Evolutionary conservation across 2,329 filamentous ascomycete genomes (phyloP).

Genomic region (Pleurostoma richardsiae): DNA sequence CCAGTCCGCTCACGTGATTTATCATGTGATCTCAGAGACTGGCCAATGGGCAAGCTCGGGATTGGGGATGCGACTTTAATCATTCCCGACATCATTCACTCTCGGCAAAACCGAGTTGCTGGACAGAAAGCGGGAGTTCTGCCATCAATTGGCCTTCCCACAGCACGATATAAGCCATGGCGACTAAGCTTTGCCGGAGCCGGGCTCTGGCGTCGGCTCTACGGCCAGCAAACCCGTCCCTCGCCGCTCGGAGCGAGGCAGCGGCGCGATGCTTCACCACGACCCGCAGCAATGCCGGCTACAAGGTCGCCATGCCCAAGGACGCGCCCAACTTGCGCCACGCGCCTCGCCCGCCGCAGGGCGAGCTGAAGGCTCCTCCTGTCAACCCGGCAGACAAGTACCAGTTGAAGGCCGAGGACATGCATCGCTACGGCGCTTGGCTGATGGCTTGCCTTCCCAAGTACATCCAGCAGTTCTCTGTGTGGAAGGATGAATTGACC

Average conservation of each 20-base stretch:
- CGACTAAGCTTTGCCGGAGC: slow-evolving; percentile 54
- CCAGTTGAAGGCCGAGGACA: slow-evolving; percentile 74
- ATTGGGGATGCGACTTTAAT: slow-evolving; percentile 6
- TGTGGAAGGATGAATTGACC: slow-evolving; percentile 98
- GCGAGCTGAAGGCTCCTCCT: slow-evolving; percentile 69
- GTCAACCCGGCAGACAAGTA: slow-evolving; percentile 94
- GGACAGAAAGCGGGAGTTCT: background rate
- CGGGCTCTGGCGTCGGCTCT: slow-evolving; percentile 52
- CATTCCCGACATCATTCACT: slow-evolving; percentile 3
- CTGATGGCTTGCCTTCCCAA: slow-evolving; percentile 95
- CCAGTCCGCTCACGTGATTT: background rate
- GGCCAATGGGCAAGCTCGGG: background rate
- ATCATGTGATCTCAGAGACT: slow-evolving; percentile 3
- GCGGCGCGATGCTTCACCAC: slow-evolving; percentile 46
- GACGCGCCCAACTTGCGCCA: slow-evolving; percentile 63
- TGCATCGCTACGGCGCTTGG: slow-evolving; percentile 95
- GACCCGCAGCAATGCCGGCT: slow-evolving; percentile 28
- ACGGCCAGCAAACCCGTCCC: slow-evolving; percentile 42
- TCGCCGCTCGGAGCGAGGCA: slow-evolving; percentile 32
- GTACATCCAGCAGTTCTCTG: slow-evolving; percentile 98
- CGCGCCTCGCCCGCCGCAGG: slow-evolving; percentile 51
- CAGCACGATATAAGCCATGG: slow-evolving; percentile 41
- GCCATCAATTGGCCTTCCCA: slow-evolving; percentile 39
- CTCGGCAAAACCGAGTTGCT: background rate
- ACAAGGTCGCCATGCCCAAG: slow-evolving; percentile 52